A percentile compares a stretch with the other conserved stretches of the same genome.
These are phyloP conservation scores for Hypoxylon perforatum DNA, from an alignment of 495 filamentous ascomycete species.

Conservation along the genomic window DNA sequence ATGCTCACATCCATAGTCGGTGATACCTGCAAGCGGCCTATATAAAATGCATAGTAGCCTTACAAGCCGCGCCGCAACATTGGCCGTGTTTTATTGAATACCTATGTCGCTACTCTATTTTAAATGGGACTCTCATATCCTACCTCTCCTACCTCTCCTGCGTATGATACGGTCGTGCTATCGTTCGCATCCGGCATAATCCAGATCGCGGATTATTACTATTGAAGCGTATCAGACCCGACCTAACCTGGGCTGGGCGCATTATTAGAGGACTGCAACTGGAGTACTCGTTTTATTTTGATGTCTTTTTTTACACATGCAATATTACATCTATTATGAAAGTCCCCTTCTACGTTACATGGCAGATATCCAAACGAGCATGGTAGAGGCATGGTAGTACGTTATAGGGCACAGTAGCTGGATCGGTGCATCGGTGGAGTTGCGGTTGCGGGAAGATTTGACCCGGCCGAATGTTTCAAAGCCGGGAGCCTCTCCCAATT, in stretches of 20 bases:
- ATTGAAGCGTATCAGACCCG: conserved; percentile 18
- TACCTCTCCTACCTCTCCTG: neutral
- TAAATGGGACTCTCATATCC: conserved; percentile 11
- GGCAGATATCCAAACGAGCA: neutral
- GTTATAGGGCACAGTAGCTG: neutral
- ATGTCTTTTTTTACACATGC: conserved; percentile 17
- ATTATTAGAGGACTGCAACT: neutral
- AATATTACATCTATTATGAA: no score
- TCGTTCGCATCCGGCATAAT: conserved; percentile 25
- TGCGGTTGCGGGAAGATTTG: conserved; percentile 41
- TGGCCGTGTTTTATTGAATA: conserved; percentile 17
- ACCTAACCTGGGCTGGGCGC: neutral
- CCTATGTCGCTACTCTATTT: conserved; percentile 18
- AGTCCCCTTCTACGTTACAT: conserved; percentile 9
- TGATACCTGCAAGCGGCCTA: conserved; percentile 5
- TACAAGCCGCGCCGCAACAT: conserved; percentile 8
- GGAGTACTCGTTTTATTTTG: no score
- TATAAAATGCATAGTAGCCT: conserved; percentile 23
- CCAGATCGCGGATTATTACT: conserved; percentile 33
- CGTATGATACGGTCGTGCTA: conserved; percentile 8
- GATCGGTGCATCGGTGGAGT: conserved; percentile 41
- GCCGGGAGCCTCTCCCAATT: conserved; percentile 34
- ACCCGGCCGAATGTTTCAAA: conserved; percentile 43
- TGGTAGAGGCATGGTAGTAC: neutral
- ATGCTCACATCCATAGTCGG: neutral